Conservation (phyloP, 257 asterid genomes). For the Nicotiana tabacum region DNA sequence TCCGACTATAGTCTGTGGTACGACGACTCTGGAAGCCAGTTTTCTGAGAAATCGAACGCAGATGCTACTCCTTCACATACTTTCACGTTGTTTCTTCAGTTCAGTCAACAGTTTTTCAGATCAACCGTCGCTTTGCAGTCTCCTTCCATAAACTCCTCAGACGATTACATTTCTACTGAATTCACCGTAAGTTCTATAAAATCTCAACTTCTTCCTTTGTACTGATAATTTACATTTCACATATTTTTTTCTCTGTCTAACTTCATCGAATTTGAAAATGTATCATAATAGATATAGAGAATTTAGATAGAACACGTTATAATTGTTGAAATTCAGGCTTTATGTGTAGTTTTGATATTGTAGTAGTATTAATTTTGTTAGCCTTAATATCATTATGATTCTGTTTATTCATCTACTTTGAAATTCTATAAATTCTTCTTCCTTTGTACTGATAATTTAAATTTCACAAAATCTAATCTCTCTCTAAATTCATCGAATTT, state of each 20-base stretch:
- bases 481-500: neutral
- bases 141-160: neutral
- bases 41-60: constrained; percentile 60
- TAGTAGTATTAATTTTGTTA: no score
- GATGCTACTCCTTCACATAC: constrained; percentile 59
- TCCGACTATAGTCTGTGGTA: constrained; percentile 56
- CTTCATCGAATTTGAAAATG: neutral
- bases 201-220: neutral
- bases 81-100: constrained; percentile 58
- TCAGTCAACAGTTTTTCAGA: constrained; percentile 57
- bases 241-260: neutral
- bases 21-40: constrained; percentile 80
- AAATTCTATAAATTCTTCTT: constrained; percentile 23
- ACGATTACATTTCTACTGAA: constrained; percentile 31
- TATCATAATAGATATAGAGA: neutral
- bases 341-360: no score
- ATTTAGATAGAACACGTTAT: no score
- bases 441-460: neutral
- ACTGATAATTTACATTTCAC: neutral
- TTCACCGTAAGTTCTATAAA: constrained; percentile 44
- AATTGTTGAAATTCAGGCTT: no score
- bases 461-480: neutral
- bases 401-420: no score
- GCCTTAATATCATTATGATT: no score
- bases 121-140: constrained; percentile 28